Percentiles rank a stretch among this genome's conserved stretches.
Evolutionary conservation across 495 filamentous ascomycete genomes (phyloP).

Genomic region (Extremus antarcticus): DNA sequence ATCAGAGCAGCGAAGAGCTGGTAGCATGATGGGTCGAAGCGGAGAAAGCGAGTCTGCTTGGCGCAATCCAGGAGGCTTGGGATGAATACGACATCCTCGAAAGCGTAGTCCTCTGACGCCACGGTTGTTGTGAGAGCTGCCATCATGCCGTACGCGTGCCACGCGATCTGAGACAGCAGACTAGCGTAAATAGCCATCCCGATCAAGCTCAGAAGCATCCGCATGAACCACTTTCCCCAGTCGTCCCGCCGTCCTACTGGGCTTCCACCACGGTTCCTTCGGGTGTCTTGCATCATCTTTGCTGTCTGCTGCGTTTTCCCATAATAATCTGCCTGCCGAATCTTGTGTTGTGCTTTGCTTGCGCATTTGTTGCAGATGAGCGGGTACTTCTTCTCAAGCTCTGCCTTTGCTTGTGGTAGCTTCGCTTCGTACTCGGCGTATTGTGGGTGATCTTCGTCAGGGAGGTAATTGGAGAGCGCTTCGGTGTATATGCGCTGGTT

Average conservation of each 20-base stretch:
- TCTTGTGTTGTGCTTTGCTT: slow-evolving; percentile 49
- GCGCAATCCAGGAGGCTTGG: slow-evolving; percentile 5
- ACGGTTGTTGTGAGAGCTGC: neutral
- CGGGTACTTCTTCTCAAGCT: slow-evolving; percentile 67
- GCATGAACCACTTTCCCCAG: slow-evolving; percentile 42
- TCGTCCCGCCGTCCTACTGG: slow-evolving; percentile 26
- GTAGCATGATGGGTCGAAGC: slow-evolving; percentile 4
- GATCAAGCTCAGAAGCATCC: slow-evolving; percentile 37
- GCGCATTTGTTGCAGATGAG: slow-evolving; percentile 73
- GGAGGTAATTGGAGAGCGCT: slow-evolving; percentile 58
- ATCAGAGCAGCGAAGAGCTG: neutral
- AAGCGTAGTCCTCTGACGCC: neutral
- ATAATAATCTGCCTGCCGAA: slow-evolving; percentile 58
- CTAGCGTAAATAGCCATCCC: slow-evolving; percentile 41
- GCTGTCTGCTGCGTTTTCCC: slow-evolving; percentile 60
- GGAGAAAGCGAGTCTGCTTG: neutral
- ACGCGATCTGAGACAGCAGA: slow-evolving; percentile 21
- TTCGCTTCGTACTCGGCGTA: slow-evolving; percentile 47
- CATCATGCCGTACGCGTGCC: slow-evolving; percentile 13
- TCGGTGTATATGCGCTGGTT: slow-evolving; percentile 70
- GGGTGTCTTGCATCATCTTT: slow-evolving; percentile 58
- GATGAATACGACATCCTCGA: slow-evolving; percentile 1
- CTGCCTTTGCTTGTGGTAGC: slow-evolving; percentile 48
- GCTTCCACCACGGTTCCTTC: slow-evolving; percentile 32
- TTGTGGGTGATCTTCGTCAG: slow-evolving; percentile 51